These are phyloP conservation scores for Takashimella koratensis DNA, from an alignment of 1,284 basidiomycete species.

Conservation along the genomic window DNA sequence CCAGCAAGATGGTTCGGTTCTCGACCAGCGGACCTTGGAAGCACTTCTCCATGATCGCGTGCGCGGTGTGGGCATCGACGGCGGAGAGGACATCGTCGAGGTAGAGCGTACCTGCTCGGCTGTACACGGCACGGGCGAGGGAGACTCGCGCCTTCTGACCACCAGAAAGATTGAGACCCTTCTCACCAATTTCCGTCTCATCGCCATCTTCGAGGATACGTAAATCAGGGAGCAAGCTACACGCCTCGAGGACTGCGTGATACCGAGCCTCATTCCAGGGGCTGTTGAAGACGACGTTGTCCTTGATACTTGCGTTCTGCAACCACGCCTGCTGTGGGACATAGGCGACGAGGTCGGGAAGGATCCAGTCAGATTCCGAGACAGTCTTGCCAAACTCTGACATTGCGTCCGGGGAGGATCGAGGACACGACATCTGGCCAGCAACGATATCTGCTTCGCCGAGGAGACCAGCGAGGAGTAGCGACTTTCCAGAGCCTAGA, in stretches of 20 bases:
- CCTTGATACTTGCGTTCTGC: constrained; percentile 87
- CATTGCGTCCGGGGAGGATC: constrained; percentile 75
- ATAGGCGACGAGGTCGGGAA: constrained; percentile 70
- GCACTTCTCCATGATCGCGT: constrained; percentile 76
- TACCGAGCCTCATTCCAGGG: constrained; percentile 77
- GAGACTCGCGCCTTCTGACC: constrained; percentile 92
- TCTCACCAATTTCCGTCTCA: constrained; percentile 60
- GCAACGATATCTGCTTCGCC: constrained; percentile 83
- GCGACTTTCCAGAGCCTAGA: constrained; percentile 74
- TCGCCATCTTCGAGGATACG: constrained; percentile 92
- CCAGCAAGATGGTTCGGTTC: constrained; percentile 75
- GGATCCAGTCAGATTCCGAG: constrained; percentile 65
- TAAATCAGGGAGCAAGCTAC: constrained; percentile 74
- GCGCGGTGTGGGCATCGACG: constrained; percentile 81
- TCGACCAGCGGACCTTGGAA: constrained; percentile 77
- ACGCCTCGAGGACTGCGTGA: constrained; percentile 67
- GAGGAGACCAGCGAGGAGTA: constrained; percentile 73
- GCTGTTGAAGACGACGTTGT: constrained; percentile 87
- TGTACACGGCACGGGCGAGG: constrained; percentile 89
- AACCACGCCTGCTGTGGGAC: constrained; percentile 77
- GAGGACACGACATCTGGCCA: constrained; percentile 66
- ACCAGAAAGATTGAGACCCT: constrained; percentile 75
- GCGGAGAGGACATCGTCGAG: constrained; percentile 65
- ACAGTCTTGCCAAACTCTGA: constrained; percentile 53
- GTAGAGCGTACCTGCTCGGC: constrained; percentile 75